These are phyloP conservation scores for Monosporozyma aquatica DNA, from an alignment of 805 yeast genomes.

Conservation along the genomic window DNA sequence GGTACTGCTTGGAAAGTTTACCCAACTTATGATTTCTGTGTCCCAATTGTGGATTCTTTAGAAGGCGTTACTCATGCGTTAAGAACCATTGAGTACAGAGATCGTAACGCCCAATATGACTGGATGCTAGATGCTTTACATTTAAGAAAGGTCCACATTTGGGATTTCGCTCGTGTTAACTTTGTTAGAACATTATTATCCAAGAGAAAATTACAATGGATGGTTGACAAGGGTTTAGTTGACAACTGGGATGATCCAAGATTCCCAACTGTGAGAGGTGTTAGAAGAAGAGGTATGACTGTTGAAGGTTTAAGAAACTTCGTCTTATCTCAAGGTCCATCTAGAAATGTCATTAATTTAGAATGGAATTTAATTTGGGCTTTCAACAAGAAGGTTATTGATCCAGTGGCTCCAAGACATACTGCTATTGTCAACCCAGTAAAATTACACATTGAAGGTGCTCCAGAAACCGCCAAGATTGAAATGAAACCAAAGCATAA, in stretches of 20 bases:
- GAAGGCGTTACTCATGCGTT: slow-evolving; percentile 98
- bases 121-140: slow-evolving; percentile 82
- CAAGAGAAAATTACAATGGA: slow-evolving; percentile 98
- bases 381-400: slow-evolving; percentile 91
- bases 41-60: slow-evolving; percentile 86
- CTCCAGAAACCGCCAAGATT: slow-evolving; percentile 50
- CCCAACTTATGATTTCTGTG: slow-evolving; percentile 98
- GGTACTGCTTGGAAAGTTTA: slow-evolving; percentile 90
- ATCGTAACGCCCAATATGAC: slow-evolving; percentile 95
- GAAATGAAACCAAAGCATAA: slow-evolving; percentile 89
- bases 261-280: slow-evolving; percentile 99
- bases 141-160: slow-evolving; percentile 86
- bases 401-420: slow-evolving; percentile 93
- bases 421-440: slow-evolving; percentile 77
- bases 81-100: slow-evolving; percentile 97
- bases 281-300: slow-evolving; percentile 98
- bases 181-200: slow-evolving; percentile 91
- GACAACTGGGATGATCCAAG: slow-evolving; percentile 98
- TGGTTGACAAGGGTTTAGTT: slow-evolving; percentile 85
- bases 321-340: slow-evolving; percentile 93
- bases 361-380: slow-evolving; percentile 99
- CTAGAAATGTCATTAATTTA: slow-evolving; percentile 89
- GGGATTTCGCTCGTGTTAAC: slow-evolving; percentile 98
- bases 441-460: slow-evolving; percentile 51
- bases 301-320: slow-evolving; percentile 95